These are phyloP conservation scores for Flaveria trinervia DNA, from an alignment of 129 eudicot species.

Conservation along the genomic window DNA sequence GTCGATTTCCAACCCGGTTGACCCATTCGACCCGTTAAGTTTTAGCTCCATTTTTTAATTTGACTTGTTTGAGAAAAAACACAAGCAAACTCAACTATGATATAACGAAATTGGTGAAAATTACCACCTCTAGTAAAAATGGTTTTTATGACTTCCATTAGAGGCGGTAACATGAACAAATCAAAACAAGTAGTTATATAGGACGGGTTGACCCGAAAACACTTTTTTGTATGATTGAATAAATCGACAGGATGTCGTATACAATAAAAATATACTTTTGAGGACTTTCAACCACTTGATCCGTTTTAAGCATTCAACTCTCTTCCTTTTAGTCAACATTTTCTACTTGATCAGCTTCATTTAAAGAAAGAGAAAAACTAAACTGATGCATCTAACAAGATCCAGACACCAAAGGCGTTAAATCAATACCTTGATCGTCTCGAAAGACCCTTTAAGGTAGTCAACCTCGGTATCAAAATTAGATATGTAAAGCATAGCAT, in stretches of 20 bases:
- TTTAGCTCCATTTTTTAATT: too few relatives aligned
- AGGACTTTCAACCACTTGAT: not conserved
- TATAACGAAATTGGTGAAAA: too few relatives aligned
- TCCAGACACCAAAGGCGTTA: slow-evolving; percentile 6
- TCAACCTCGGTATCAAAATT: slow-evolving; percentile 71
- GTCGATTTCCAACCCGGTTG: not conserved
- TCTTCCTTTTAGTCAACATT: too few relatives aligned
- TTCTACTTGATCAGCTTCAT: too few relatives aligned
- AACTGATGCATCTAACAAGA: not conserved
- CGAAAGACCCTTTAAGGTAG: slow-evolving; percentile 66
- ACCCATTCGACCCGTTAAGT: not conserved
- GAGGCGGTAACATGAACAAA: too few relatives aligned
- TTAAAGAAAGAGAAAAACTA: not conserved
- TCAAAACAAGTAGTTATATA: too few relatives aligned
- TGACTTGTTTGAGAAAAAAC: too few relatives aligned
- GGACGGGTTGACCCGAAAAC: not conserved
- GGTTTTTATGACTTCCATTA: too few relatives aligned
- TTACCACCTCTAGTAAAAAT: too few relatives aligned
- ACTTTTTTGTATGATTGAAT: too few relatives aligned
- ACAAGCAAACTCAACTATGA: too few relatives aligned
- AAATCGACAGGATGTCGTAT: not conserved
- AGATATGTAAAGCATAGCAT: slow-evolving; percentile 80
- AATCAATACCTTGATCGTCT: slow-evolving; percentile 61
- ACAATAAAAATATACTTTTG: not conserved
- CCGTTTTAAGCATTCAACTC: too few relatives aligned